These are phyloP conservation scores for Cercospora nicotianae DNA, from an alignment of 2,329 filamentous ascomycete genomes.

Conservation along the genomic window DNA sequence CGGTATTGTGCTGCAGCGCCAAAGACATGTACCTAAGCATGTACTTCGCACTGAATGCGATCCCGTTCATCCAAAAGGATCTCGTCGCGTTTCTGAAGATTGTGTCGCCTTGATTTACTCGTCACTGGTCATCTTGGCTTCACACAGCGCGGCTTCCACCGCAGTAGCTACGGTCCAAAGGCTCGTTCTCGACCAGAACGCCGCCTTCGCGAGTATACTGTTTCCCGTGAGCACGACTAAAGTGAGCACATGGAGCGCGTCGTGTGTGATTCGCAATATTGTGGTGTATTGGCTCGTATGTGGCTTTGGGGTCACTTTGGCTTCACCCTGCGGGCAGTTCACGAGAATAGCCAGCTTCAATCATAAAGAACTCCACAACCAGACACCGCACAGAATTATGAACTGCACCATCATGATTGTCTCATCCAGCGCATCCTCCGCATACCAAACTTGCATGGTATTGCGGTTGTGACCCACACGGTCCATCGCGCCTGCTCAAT, in stretches of 20 bases:
- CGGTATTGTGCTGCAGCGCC: background rate
- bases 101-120: background rate
- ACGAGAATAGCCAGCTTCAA: background rate
- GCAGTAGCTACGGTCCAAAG: background rate
- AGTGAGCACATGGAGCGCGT: background rate
- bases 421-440: background rate
- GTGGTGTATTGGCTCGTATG: background rate
- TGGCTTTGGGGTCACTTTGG: background rate
- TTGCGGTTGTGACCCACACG: background rate
- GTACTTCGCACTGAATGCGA: background rate
- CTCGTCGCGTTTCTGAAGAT: background rate
- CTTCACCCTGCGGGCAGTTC: background rate
- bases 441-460: background rate
- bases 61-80: background rate
- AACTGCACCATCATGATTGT: background rate
- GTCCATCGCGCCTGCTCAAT: background rate
- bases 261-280: background rate
- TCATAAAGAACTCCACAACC: background rate
- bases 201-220: background rate
- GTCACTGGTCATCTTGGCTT: background rate
- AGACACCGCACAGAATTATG: background rate
- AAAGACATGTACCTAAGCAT: background rate
- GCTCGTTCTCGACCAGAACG: background rate
- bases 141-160: background rate
- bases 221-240: background rate